Evolutionary conservation across 306 rosid genomes (phyloP).

Genomic region (Echinosophora koreensis): DNA sequence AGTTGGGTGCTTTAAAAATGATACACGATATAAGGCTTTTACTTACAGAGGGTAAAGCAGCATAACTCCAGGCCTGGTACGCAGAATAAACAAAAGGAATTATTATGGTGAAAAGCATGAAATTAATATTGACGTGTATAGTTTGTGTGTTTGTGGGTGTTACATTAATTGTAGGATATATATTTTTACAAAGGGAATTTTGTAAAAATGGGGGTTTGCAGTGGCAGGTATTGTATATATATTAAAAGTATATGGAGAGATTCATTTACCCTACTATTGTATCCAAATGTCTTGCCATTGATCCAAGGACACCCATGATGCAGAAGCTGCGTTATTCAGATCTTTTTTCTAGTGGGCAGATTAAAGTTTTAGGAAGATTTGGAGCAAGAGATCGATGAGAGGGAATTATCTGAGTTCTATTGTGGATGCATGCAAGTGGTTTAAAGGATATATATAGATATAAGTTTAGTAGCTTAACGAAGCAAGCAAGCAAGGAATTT

Average conservation of each 20-base stretch:
- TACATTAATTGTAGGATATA: background rate
- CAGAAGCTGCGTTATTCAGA: conserved; percentile 18
- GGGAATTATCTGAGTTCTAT: conserved; percentile 28
- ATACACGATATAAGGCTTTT: background rate
- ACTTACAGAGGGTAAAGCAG: conserved; percentile 95
- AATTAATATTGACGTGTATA: background rate
- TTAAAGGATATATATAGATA: background rate
- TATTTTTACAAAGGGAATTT: conserved; percentile 10
- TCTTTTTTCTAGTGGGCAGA: background rate
- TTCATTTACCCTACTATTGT: conserved; percentile 69
- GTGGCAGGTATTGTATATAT: background rate
- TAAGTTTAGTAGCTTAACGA: conserved; percentile 1
- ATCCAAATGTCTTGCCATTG: conserved; percentile 78
- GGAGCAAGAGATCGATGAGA: conserved; percentile 24
- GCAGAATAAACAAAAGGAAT: conserved; percentile 38
- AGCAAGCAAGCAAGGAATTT: conserved; percentile 65
- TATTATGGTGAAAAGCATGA: background rate
- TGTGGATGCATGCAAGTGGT: conserved; percentile 29
- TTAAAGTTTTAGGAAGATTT: conserved; percentile 13
- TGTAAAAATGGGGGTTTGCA: background rate
- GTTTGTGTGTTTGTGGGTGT: background rate
- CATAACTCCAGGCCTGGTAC: conserved; percentile 84
- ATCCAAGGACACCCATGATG: conserved; percentile 77
- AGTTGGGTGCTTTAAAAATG: background rate
- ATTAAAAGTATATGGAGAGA: conserved; percentile 5